Evolutionary conservation across 306 rosid species (phyloP), one percentile per base, ranked within the genome.

Genomic region (Betula pendula): DNA sequence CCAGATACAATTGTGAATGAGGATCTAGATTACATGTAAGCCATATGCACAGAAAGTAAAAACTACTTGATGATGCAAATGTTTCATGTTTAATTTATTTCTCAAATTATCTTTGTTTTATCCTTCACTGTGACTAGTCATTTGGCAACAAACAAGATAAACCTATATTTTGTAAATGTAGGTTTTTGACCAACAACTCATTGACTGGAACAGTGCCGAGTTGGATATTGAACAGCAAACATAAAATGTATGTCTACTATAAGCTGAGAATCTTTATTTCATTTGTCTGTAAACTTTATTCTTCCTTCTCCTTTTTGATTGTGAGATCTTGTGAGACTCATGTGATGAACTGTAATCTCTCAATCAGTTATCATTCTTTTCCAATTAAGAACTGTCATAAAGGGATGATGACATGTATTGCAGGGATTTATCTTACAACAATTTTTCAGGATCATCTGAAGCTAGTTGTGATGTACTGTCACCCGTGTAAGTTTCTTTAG

Each of bases 391-490:
- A 81, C 17, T 62, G 31, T 67, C 56, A 71, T 48, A 53, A 72
- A 81, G n/a, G n/a, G 50, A 56, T 55, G 35, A 56, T 62, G 62
- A 63, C 48, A 63, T 77, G 33, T 77, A 70, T 77, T 87, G 56
- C 90, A 94, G 98, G 17, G 97, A 94, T 83, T 82, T 94, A 83
- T 90, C 98, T 76, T 84, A 84, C 85, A 94, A 94, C 87, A 90
- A 90, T 69, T 92, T 94, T 77, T 84, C 91, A 0, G 78, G 75
- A 50, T 59, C 87, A 66, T 43, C 79, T 52, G 29, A 72, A 1
- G 0, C 40, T 72, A 0, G 1, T 63, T 92, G 91, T 81, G 83
- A 59, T 27, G 2, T 0, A 38, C 70, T 3, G 24, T 62, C 74
- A 71, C n/a, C 75, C 52, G 89, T 90, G 97, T 92, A 87, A 90